Conservation (phyloP, 78 protist species). For the Paulinella micropora region DNA sequence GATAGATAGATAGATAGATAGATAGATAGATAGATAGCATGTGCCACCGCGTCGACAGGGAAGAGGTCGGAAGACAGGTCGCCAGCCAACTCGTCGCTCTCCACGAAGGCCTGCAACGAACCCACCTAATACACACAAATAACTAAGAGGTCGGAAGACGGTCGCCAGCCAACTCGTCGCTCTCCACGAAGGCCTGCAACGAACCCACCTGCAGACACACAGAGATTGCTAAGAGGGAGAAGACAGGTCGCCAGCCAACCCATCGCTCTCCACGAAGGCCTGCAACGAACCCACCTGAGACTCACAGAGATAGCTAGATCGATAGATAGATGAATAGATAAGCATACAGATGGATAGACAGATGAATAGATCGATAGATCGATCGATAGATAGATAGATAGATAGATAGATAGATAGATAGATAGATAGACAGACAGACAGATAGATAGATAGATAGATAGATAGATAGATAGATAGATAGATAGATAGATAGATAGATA, state of each 20-base stretch:
- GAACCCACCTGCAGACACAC: conserved; percentile 8
- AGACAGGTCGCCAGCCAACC: not conserved
- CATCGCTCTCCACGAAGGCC: not conserved
- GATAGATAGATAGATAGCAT: too few species aligned
- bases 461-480: too few species aligned
- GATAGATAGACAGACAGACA: too few species aligned
- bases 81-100: not conserved
- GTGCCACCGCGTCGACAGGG: not conserved
- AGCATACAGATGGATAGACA: too few species aligned
- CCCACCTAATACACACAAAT: not conserved
- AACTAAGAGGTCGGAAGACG: not conserved
- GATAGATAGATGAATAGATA: too few species aligned
- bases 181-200: not conserved
- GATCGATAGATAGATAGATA: too few species aligned
- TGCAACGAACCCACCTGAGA: conserved; percentile 16
- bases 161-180: conserved; percentile 4
- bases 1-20: too few species aligned
- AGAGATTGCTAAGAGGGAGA: not conserved
- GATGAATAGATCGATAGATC: too few species aligned
- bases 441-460: too few species aligned
- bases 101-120: conserved; percentile 13
- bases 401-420: too few species aligned
- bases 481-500: too few species aligned
- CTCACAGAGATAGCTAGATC: too few species aligned
- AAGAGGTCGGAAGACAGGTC: not conserved